These are phyloP conservation scores for Boletus reticuloceps DNA, from an alignment of 768 basidiomycete genomes.

Conservation along the genomic window DNA sequence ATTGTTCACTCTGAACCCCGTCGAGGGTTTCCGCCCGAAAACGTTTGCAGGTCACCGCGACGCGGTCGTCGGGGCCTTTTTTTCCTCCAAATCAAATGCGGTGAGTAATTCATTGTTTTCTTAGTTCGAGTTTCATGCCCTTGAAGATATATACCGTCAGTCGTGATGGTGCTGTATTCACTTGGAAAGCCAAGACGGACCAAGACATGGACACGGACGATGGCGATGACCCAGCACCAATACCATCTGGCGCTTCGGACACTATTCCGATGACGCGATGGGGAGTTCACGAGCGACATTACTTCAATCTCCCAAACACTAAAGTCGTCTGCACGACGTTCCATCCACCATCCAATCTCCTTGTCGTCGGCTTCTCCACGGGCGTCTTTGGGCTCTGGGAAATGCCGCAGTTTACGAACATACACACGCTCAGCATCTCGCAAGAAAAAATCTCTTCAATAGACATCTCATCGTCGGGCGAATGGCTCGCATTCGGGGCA, in stretches of 20 bases:
- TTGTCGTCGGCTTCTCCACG: constrained; percentile 91
- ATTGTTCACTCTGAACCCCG: constrained; percentile 86
- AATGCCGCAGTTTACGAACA: constrained; percentile 88
- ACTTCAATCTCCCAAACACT: constrained; percentile 86
- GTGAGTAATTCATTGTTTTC: constrained; percentile 42
- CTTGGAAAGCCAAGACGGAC: constrained; percentile 80
- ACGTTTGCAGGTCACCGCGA: constrained; percentile 95
- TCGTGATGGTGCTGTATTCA: constrained; percentile 93
- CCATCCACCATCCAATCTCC: constrained; percentile 77
- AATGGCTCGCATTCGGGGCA: constrained; percentile 98
- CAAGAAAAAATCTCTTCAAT: constrained; percentile 97
- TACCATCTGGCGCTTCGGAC: constrained; percentile 46
- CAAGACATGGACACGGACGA: constrained; percentile 52
- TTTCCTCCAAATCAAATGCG: constrained; percentile 73
- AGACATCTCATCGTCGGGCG: constrained; percentile 87
- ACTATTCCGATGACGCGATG: constrained; percentile 74
- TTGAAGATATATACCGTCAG: constrained; percentile 92
- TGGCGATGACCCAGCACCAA: constrained; percentile 39
- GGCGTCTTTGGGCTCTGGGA: constrained; percentile 99
- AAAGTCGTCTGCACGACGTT: constrained; percentile 89
- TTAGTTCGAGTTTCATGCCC: neutral
- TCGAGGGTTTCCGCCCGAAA: constrained; percentile 93
- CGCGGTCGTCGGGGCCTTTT: constrained; percentile 82
- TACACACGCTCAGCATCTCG: constrained; percentile 96
- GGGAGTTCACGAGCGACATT: constrained; percentile 87